Evolutionary conservation across 208 protist species (phyloP), one percentile per base, ranked within the genome.

Genomic region (Blechomonas ayalai): DNA sequence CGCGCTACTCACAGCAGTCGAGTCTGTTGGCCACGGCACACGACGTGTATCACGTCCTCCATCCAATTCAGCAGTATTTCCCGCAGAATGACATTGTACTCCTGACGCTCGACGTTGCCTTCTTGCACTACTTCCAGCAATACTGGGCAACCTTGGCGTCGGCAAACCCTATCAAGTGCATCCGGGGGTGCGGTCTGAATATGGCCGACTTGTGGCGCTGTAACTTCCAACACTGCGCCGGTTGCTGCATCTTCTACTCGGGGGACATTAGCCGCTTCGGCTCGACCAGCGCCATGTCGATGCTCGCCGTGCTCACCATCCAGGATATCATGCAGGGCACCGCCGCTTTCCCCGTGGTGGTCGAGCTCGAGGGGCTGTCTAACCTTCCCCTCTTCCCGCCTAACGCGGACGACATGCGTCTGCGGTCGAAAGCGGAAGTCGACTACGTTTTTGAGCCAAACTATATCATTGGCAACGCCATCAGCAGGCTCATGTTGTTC

Each of bases 401-500:
- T 4, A 74, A 80, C 61, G 70, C 69, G 2, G 68, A 82, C 18
- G 74, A 87, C 45, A 26, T 31, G 36, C 62, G 55, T 8, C 53
- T 90, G 40, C 63, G 67, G 47, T 28, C 51, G n/a, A 82, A 79
- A 53, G 76, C 82, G 0, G 66, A 78, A 40, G 34, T 43, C 8
- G 77, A 90, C 62, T 90, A 78, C 48, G 77, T 87, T 13, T 90
- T 84, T 58, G 77, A 87, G 56, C 82, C 82, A 1, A 84, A 86
- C 60, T 91, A 75, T 42, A 63, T 86, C 34, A 82, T 91, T 40
- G 82, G 82, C 33, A 91, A 91, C 43, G 73, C 82, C 12, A 43
- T 91, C 37, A 87, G 77, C 45, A 70, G 82, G 26, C 52, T 71
- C 28, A 91, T 91, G 82, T 53, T 91, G 16, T 80, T 71, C 37